Conservation (phyloP, 306 rosid species). For the Macrotyloma uniflorum region DNA sequence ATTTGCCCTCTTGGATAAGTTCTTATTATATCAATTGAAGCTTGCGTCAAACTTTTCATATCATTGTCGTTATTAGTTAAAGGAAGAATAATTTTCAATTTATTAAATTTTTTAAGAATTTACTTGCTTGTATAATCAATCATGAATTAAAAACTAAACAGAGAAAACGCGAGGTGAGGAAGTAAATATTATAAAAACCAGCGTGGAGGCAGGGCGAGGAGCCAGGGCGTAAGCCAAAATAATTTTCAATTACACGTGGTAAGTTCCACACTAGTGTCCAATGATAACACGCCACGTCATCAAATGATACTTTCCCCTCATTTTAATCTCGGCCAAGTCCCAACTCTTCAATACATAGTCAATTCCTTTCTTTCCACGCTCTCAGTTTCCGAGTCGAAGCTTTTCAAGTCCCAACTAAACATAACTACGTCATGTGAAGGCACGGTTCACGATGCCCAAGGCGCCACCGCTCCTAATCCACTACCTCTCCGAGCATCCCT, state of each 20-base stretch:
- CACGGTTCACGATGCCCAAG: conserved; percentile 4
- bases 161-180: neutral
- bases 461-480: conserved; percentile 24
- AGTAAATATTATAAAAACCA: neutral
- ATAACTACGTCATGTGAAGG: neutral
- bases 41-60: neutral
- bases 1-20: neutral
- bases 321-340: neutral
- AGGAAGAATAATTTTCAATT: too few relatives aligned
- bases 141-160: too few relatives aligned
- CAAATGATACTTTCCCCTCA: neutral
- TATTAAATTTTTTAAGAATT: too few relatives aligned
- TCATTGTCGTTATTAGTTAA: too few relatives aligned
- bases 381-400: neutral
- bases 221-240: neutral
- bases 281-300: neutral
- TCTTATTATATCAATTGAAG: neutral
- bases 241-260: neutral
- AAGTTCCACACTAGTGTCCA: neutral
- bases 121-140: too few relatives aligned
- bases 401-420: neutral
- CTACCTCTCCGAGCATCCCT: conserved; percentile 87
- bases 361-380: neutral
- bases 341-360: too few relatives aligned
- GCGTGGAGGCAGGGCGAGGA: neutral